Percentiles rank a stretch among this genome's conserved stretches.
phyloP scores from a whole-genome alignment of 2,329 filamentous ascomycete genomes.

The Magnaporthiopsis incrustans region DNA sequence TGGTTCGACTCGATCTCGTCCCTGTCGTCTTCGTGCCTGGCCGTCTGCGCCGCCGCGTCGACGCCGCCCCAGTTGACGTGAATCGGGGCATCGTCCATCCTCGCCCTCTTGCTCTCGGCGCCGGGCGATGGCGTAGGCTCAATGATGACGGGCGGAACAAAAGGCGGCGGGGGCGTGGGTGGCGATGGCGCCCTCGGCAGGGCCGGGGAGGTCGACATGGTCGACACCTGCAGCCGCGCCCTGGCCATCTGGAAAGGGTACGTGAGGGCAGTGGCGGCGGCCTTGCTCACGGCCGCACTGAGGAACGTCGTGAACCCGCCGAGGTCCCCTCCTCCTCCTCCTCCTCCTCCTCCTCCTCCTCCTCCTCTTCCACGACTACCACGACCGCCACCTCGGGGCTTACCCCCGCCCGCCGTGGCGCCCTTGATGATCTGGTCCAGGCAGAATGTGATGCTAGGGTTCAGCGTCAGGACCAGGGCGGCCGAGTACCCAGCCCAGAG shows the following conservation, averaged over 20 bases:
- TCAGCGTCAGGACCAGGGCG: slow-evolving; percentile 69
- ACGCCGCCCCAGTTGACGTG: slow-evolving; percentile 12
- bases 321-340: slow-evolving; percentile 16
- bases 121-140: slow-evolving; percentile 15
- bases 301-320: slow-evolving; percentile 31
- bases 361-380: slow-evolving; percentile 19
- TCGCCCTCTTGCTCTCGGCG: slow-evolving; percentile 15
- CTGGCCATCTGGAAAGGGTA: slow-evolving; percentile 87
- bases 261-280: slow-evolving; percentile 64
- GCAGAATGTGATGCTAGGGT: slow-evolving; percentile 80
- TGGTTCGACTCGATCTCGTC: not conserved
- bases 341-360: slow-evolving; percentile 17
- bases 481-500: slow-evolving; percentile 89
- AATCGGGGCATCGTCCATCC: not conserved
- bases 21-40: slow-evolving; percentile 4
- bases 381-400: not conserved
- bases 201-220: slow-evolving; percentile 10
- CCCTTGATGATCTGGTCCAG: slow-evolving; percentile 56
- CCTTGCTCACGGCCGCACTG: slow-evolving; percentile 69
- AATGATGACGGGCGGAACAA: not conserved
- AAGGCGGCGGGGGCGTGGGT: not conserved
- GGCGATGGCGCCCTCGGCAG: slow-evolving; percentile 2
- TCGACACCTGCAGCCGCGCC: slow-evolving; percentile 61
- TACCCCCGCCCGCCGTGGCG: not conserved
- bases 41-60: not conserved